phyloP scores from a whole-genome alignment of 2,329 filamentous ascomycete genomes.

The Ampelomyces quisqualis region DNA sequence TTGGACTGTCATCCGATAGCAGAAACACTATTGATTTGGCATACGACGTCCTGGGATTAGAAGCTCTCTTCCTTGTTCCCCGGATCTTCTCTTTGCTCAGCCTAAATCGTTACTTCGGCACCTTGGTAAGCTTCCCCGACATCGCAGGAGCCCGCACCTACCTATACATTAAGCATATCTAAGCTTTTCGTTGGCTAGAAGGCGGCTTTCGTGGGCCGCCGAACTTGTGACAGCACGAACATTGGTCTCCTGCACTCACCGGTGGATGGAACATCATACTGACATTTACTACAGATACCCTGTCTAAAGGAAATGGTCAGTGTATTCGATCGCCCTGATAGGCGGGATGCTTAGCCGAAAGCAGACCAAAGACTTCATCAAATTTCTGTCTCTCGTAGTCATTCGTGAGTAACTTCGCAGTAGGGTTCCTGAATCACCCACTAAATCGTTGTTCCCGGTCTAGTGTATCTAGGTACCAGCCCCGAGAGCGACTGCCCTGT shows the following conservation, averaged over 20 bases:
- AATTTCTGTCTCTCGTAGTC: constrained; percentile 74
- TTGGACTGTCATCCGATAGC: constrained; percentile 65
- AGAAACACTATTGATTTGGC: constrained; percentile 69
- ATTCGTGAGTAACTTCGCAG: constrained; percentile 53
- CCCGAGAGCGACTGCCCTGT: background rate
- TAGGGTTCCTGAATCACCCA: too few species aligned
- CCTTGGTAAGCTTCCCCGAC: constrained; percentile 51
- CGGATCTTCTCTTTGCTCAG: constrained; percentile 83
- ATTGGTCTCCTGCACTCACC: background rate
- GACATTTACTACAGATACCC: constrained; percentile 60
- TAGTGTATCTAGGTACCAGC: constrained; percentile 65
- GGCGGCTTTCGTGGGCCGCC: background rate
- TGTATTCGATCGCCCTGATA: background rate
- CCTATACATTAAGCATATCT: background rate
- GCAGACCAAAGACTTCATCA: constrained; percentile 80
- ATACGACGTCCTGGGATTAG: constrained; percentile 86
- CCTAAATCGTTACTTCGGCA: constrained; percentile 87
- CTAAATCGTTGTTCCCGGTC: too few species aligned
- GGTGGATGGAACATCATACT: constrained; percentile 7
- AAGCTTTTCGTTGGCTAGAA: background rate
- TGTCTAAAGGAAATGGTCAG: constrained; percentile 85
- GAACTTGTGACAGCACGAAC: background rate
- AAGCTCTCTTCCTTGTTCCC: constrained; percentile 87
- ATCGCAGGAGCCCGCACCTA: background rate
- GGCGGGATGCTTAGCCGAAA: background rate